phyloP scores from a whole-genome alignment of 257 asterid genomes.

The Oldenlandia corymbosa region DNA sequence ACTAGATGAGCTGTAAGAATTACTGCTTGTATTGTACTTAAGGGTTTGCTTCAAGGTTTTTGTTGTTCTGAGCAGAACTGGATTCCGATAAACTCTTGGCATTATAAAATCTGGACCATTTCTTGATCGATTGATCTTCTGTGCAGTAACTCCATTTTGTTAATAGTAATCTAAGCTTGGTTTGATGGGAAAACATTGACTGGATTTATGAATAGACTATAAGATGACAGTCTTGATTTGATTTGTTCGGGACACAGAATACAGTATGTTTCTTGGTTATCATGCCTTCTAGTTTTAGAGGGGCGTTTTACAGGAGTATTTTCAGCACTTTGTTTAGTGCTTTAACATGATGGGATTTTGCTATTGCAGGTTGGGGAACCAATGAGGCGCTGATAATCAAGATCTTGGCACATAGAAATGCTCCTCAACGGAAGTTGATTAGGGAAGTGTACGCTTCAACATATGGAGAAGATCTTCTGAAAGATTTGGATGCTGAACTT shows the following conservation, averaged over 20 bases:
- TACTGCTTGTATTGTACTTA: not conserved
- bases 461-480: conserved; percentile 76
- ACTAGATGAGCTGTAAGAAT: not conserved
- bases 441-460: conserved; percentile 60
- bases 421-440: conserved; percentile 61
- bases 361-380: conserved; percentile 90
- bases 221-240: not conserved
- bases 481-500: conserved; percentile 73
- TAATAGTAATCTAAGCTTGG: not conserved
- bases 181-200: not conserved
- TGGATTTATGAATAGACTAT: too few relatives aligned
- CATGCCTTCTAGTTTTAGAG: not conserved
- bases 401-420: conserved; percentile 84
- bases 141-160: not conserved
- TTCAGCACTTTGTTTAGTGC: not conserved
- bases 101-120: not conserved
- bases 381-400: conserved; percentile 55
- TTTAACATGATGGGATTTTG: conserved; percentile 2
- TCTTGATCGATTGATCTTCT: not conserved
- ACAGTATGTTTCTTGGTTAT: not conserved
- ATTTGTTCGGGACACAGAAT: not conserved
- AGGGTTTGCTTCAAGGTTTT: conserved; percentile 2
- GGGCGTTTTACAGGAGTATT: not conserved
- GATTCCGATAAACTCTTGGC: not conserved
- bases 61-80: not conserved